phyloP scores from a whole-genome alignment of 345 rosid species.

The Citrus medica region DNA sequence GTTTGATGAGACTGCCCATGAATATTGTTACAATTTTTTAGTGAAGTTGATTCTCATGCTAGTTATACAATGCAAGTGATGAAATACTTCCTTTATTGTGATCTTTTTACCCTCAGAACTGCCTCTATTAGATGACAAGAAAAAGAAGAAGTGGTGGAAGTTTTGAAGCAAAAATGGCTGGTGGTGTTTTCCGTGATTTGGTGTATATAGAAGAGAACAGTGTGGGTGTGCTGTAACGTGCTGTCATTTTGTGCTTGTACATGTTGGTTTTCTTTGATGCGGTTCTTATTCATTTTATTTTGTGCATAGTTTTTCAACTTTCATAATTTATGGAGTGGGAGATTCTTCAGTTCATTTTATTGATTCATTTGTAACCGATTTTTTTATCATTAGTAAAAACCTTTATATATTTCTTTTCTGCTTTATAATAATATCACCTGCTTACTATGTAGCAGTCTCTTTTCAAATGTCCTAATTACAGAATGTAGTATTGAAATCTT shows the following conservation, averaged over 20 bases:
- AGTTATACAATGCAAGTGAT: too few relatives aligned
- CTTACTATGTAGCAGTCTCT: background rate
- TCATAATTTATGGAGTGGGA: background rate
- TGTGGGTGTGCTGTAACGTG: background rate
- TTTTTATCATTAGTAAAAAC: background rate
- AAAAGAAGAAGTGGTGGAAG: slow-evolving; percentile 51
- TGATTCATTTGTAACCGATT: background rate
- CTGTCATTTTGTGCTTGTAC: background rate
- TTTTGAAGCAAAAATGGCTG: slow-evolving; percentile 17
- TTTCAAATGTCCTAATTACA: too few relatives aligned
- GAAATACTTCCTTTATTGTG: too few relatives aligned
- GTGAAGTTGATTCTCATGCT: too few relatives aligned
- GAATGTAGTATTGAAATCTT: too few relatives aligned
- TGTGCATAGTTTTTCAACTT: background rate
- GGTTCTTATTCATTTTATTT: background rate
- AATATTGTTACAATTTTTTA: background rate
- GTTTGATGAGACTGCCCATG: background rate
- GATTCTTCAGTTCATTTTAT: background rate
- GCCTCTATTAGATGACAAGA: slow-evolving; percentile 26
- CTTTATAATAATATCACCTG: background rate
- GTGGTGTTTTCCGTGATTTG: background rate
- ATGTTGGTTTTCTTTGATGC: background rate
- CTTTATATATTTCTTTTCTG: background rate
- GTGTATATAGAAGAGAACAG: background rate
- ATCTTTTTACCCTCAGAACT: slow-evolving; percentile 25